Evolutionary conservation across 2,329 filamentous ascomycete species (phyloP).

Genomic region (Trichoderma hamatum): DNA sequence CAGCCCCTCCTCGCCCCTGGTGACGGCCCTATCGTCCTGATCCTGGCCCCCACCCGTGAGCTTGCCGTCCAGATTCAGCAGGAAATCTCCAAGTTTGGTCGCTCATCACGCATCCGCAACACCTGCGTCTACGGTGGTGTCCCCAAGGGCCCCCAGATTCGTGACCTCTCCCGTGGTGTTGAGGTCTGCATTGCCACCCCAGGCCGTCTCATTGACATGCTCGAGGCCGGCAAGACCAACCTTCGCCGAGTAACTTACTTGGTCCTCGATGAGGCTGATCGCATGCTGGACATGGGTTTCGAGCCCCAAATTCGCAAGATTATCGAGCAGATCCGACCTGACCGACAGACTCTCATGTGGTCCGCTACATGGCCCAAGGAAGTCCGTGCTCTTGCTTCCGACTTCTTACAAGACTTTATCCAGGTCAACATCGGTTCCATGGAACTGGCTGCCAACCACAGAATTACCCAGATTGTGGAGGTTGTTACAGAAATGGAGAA

Average conservation of each 20-base stretch:
- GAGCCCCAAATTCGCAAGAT: constrained; percentile 99
- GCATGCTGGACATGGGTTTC: constrained; percentile 99
- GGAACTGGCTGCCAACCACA: constrained; percentile 94
- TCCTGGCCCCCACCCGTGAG: constrained; percentile 95
- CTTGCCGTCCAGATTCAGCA: constrained; percentile 98
- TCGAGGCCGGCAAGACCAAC: constrained; percentile 97
- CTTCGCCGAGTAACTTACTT: constrained; percentile 96
- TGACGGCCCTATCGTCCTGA: constrained; percentile 94
- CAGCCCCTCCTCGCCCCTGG: constrained; percentile 94
- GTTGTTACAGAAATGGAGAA: constrained; percentile 97
- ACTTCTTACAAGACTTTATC: constrained; percentile 94
- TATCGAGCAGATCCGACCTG: constrained; percentile 93
- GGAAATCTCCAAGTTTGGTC: constrained; percentile 98
- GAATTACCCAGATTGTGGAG: constrained; percentile 97
- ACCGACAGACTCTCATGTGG: constrained; percentile 99
- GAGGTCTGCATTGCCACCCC: constrained; percentile 99
- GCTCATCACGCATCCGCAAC: constrained; percentile 96
- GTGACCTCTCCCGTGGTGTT: constrained; percentile 90
- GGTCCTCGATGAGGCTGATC: constrained; percentile 97
- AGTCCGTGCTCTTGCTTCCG: constrained; percentile 85
- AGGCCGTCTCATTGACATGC: constrained; percentile 96
- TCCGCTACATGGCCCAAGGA: constrained; percentile 99
- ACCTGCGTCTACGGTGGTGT: constrained; percentile 99
- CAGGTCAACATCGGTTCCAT: constrained; percentile 98
- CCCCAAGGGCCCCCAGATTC: constrained; percentile 94